Evolutionary conservation across 495 filamentous ascomycete genomes (phyloP).

Genomic region (Oleoguttula mirabilis): DNA sequence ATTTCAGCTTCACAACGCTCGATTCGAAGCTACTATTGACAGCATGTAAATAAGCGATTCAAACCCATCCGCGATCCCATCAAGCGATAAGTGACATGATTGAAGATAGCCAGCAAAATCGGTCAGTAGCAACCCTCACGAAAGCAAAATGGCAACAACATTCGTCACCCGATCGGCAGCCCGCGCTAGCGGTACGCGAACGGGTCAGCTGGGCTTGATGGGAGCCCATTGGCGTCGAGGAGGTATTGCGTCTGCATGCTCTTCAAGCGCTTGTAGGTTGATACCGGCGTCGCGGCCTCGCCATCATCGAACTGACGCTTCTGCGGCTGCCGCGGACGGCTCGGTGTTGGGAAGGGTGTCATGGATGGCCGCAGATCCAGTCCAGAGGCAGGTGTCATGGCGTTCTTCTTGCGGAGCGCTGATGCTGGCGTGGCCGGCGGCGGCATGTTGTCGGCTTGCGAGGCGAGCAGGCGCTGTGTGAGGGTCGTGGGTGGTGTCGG

Average conservation of each 20-base stretch:
- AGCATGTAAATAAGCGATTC: too few species aligned
- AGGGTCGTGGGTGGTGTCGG: constrained; percentile 3
- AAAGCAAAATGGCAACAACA: too few species aligned
- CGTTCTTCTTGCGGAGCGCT: neutral
- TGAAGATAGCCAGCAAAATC: too few species aligned
- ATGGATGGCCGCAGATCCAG: constrained; percentile 3
- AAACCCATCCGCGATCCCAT: too few species aligned
- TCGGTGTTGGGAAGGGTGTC: constrained; percentile 12
- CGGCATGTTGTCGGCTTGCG: constrained; percentile 10
- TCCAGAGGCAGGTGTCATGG: constrained; percentile 10
- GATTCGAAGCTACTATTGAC: too few species aligned
- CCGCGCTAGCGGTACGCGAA: too few species aligned
- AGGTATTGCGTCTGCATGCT: constrained; percentile 8
- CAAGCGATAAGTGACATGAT: too few species aligned
- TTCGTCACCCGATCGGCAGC: too few species aligned
- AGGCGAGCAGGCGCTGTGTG: constrained; percentile 1
- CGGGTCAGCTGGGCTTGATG: constrained; percentile 17
- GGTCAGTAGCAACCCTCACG: too few species aligned
- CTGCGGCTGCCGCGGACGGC: neutral
- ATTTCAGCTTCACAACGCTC: too few species aligned
- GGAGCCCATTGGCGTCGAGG: constrained; percentile 10
- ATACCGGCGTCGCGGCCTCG: neutral
- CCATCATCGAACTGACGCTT: constrained; percentile 4
- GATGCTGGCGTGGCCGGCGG: constrained; percentile 14
- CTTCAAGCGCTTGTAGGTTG: neutral